Conservation (phyloP, 768 basidiomycete genomes). For the Lepiota brunneoincarnata region DNA sequence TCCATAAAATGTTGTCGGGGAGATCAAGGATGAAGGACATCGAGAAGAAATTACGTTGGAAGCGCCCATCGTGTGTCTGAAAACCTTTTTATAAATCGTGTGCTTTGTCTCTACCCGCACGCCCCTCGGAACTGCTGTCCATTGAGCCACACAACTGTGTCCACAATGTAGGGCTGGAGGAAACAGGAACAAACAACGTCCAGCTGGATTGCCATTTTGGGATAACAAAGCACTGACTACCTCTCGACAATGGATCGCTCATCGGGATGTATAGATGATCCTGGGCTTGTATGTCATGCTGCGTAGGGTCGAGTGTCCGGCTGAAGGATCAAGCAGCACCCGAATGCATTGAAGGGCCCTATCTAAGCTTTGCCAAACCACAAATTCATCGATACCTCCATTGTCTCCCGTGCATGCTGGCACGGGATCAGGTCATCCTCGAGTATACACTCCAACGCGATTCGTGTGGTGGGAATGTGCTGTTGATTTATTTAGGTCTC, state of each 20-base stretch:
- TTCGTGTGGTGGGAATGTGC: too few species aligned
- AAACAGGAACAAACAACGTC: conserved; percentile 1
- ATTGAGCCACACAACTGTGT: conserved; percentile 1
- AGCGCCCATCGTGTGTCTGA: not conserved
- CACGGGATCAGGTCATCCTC: too few species aligned
- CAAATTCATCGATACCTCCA: too few species aligned
- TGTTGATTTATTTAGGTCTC: too few species aligned
- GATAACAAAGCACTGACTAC: not conserved
- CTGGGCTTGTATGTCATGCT: too few species aligned
- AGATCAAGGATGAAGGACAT: conserved; percentile 8
- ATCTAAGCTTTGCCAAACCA: too few species aligned
- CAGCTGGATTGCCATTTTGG: conserved; percentile 1
- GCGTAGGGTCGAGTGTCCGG: too few species aligned
- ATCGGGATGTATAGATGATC: too few species aligned
- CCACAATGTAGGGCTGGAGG: conserved; percentile 1
- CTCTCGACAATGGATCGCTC: not conserved
- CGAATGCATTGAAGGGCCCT: too few species aligned
- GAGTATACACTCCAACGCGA: too few species aligned
- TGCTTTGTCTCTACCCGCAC: not conserved
- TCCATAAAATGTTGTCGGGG: not conserved
- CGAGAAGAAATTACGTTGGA: not conserved
- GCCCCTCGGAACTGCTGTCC: not conserved
- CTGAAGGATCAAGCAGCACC: too few species aligned
- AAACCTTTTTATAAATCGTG: not conserved
- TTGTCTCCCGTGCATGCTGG: too few species aligned